phyloP scores from a whole-genome alignment of 2,329 filamentous ascomycete species.

The Trichophyton mentagrophytes region DNA sequence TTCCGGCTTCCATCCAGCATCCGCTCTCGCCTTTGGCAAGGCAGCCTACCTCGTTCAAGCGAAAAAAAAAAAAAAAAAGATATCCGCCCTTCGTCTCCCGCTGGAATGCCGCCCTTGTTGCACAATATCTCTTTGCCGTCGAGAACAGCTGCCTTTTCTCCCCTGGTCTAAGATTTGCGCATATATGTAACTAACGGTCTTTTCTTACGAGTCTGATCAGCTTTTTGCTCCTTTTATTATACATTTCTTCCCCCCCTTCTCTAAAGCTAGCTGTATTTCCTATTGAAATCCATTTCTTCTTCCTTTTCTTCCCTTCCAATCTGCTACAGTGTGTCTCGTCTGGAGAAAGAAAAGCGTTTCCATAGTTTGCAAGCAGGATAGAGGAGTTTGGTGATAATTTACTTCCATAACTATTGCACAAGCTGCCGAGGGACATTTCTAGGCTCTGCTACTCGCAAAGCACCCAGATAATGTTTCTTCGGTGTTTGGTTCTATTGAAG shows the following conservation, averaged over 20 bases:
- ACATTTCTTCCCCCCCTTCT: neutral
- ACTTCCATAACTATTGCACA: neutral
- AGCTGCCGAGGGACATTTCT: too few species aligned
- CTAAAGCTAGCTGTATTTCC: neutral
- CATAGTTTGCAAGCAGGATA: neutral
- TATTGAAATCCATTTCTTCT: neutral
- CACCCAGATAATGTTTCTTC: too few species aligned
- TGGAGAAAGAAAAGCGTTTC: neutral
- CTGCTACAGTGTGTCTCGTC: neutral
- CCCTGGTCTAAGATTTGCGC: neutral
- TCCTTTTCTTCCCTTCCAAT: neutral
- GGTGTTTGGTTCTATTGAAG: neutral
- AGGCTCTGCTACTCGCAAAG: too few species aligned
- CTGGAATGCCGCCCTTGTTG: neutral
- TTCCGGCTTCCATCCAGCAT: neutral
- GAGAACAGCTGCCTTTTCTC: neutral
- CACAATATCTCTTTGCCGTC: neutral
- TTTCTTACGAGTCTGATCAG: neutral
- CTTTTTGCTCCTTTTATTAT: neutral
- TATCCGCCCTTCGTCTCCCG: neutral
- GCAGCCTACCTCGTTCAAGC: neutral
- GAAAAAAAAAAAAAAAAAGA: neutral
- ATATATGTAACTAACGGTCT: slow-evolving; percentile 1
- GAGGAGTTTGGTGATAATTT: neutral
- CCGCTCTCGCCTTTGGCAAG: neutral